Evolutionary conservation across 108 stramenopile genomes (phyloP), one percentile per base, ranked within the genome.

Genomic region (Schizochytrium sp.): DNA sequence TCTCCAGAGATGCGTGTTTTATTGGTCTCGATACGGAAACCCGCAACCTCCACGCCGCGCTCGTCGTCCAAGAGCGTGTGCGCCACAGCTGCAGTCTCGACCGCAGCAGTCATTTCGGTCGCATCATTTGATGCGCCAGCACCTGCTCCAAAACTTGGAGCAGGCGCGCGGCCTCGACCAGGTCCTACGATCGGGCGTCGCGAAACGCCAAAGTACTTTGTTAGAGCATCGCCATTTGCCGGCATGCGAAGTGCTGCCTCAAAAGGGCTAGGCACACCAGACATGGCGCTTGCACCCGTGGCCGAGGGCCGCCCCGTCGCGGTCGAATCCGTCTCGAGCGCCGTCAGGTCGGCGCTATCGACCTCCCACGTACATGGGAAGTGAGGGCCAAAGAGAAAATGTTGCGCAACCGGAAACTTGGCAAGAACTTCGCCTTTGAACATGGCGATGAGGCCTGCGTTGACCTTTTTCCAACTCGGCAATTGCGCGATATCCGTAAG

Each of bases 351-450:
- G 51, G 18, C 76, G n/a, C 25, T 23, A 2, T 44, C 23, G 25
- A 29, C 58, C 87, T 90, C 91, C 92, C 92, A 92, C 4, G 90
- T 91, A 90, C 89, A 90, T 5, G 91, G 93, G 21, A 93, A 57
- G 6, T 91, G 6, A 8, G 89, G 87, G 21, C 93, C 93, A 58
- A 94, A 94, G 43, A 94, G 72, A 71, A 94, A 89, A 87, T 93
- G 93, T 91, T 94, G 93, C 5, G 93, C 90, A 28, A 94, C 93
- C 28, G 92, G 93, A 41, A 92, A 48, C 63, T 93, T 92, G 28
- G 72, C 92, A 55, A 94, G 90, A 21, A 94, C 93, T 72, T 94
- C 93, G 28, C 92, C 92, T 16, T 57, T 48, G 25, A 72, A 92
- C 60, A 89, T 72, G 29, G 44, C 14, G 21, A 92, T 12, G 6